A percentile compares a stretch with the other conserved stretches of the same genome.
Evolutionary conservation across 495 filamentous ascomycete genomes (phyloP).

Genomic region (Penicillium canescens): DNA sequence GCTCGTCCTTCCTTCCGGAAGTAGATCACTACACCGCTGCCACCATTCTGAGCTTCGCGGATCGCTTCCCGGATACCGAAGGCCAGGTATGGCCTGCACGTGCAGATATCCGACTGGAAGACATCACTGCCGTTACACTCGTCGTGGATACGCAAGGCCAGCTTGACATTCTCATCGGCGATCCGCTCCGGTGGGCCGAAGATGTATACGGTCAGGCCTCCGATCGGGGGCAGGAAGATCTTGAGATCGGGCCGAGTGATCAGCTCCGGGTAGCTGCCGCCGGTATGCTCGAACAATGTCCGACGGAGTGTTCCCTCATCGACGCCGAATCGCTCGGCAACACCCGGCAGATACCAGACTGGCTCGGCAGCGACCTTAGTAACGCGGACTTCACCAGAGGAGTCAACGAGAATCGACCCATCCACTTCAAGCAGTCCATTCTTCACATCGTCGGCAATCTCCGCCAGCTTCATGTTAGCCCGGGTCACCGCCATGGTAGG

Average conservation of each 20-base stretch:
- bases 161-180: slow-evolving; percentile 78
- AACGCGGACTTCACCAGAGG: slow-evolving; percentile 81
- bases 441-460: slow-evolving; percentile 84
- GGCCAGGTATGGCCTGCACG: slow-evolving; percentile 93
- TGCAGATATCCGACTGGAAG: slow-evolving; percentile 98
- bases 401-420: slow-evolving; percentile 86
- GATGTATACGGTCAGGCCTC: slow-evolving; percentile 93
- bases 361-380: slow-evolving; percentile 98
- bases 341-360: slow-evolving; percentile 93
- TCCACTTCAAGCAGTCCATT: slow-evolving; percentile 79
- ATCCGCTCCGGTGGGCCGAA: slow-evolving; percentile 95
- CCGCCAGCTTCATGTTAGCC: slow-evolving; percentile 95
- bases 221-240: slow-evolving; percentile 93
- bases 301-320: slow-evolving; percentile 86
- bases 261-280: slow-evolving; percentile 87
- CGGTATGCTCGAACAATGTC: slow-evolving; percentile 91
- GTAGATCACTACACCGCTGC: slow-evolving; percentile 96
- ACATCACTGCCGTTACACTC: slow-evolving; percentile 98
- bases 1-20: slow-evolving; percentile 98
- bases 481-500: slow-evolving; percentile 94
- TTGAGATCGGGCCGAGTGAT: slow-evolving; percentile 95
- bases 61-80: slow-evolving; percentile 97
- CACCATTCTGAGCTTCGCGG: slow-evolving; percentile 92
- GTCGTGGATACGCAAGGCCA: slow-evolving; percentile 92
- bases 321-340: slow-evolving; percentile 93